Evolutionary conservation across 495 filamentous ascomycete species (phyloP).

Genomic region (Penicillium tannophilum): DNA sequence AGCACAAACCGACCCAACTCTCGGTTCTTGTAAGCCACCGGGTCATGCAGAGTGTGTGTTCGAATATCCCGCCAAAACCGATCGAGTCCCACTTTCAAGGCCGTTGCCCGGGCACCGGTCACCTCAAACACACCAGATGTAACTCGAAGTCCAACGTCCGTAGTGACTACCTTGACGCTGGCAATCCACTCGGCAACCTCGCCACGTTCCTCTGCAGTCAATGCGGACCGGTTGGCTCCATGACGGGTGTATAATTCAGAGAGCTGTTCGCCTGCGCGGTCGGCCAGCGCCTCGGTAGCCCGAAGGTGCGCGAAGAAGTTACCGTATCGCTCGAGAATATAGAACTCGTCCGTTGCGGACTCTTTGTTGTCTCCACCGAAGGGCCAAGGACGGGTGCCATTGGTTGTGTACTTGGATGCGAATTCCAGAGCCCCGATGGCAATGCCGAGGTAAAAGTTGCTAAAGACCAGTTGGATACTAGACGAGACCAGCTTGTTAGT

Average conservation of each 20-base stretch:
- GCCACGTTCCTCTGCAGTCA: constrained; percentile 52
- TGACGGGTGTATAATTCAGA: constrained; percentile 44
- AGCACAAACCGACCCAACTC: constrained; percentile 58
- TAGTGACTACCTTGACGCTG: constrained; percentile 60
- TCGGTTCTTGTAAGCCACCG: constrained; percentile 61
- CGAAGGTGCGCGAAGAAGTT: constrained; percentile 60
- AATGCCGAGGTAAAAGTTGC: constrained; percentile 65
- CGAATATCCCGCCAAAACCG: constrained; percentile 62
- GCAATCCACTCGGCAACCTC: constrained; percentile 62
- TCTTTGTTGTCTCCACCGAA: constrained; percentile 58
- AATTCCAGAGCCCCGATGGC: constrained; percentile 53
- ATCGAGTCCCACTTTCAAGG: constrained; percentile 56
- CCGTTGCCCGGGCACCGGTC: constrained; percentile 56
- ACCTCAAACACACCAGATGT: constrained; percentile 62
- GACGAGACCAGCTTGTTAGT: background rate
- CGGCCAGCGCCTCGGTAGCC: constrained; percentile 56
- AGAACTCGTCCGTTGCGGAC: constrained; percentile 59
- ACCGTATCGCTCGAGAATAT: constrained; percentile 62
- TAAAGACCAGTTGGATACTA: constrained; percentile 50
- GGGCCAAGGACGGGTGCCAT: constrained; percentile 58
- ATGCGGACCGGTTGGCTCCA: constrained; percentile 27
- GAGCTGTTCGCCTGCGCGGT: constrained; percentile 51
- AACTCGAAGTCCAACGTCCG: constrained; percentile 56
- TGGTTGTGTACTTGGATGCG: constrained; percentile 52
- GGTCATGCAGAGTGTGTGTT: constrained; percentile 65